Percentiles rank a stretch among this genome's conserved stretches.
phyloP scores from a whole-genome alignment of 345 rosid genomes.

The Ceriops tagal region DNA sequence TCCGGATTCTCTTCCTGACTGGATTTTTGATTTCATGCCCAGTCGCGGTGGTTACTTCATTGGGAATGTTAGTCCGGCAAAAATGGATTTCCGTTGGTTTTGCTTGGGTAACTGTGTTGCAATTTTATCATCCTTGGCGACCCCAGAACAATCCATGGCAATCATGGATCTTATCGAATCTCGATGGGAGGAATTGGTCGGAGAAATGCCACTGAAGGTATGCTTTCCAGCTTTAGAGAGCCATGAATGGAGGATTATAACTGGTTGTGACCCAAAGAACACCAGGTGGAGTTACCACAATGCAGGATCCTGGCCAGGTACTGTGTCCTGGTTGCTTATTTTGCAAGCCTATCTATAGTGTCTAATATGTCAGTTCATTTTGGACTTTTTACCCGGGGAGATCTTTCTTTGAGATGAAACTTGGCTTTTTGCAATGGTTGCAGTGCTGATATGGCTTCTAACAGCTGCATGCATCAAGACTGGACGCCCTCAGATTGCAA shows the following conservation, averaged over 20 bases:
- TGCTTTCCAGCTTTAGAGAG: conserved; percentile 63
- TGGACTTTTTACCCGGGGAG: not conserved
- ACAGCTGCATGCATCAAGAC: conserved; percentile 67
- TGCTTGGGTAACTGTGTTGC: conserved; percentile 62
- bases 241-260: conserved; percentile 57
- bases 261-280: conserved; percentile 67
- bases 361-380: no score
- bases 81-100: conserved; percentile 72
- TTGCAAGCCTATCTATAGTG: not conserved
- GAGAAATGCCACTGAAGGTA: conserved; percentile 71
- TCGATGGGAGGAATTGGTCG: conserved; percentile 65
- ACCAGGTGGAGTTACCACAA: conserved; percentile 70
- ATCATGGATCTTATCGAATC: conserved; percentile 69
- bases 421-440: conserved; percentile 4
- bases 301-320: conserved; percentile 76
- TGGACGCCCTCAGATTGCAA: conserved; percentile 64
- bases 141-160: conserved; percentile 58
- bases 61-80: conserved; percentile 63
- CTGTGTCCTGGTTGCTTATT: not conserved
- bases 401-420: not conserved
- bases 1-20: conserved; percentile 94
- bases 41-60: conserved; percentile 62
- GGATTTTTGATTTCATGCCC: conserved; percentile 95
- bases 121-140: conserved; percentile 53
- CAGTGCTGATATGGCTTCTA: conserved; percentile 64